Conservation (phyloP, 768 basidiomycete genomes). For the Boletus tomentosulus region DNA sequence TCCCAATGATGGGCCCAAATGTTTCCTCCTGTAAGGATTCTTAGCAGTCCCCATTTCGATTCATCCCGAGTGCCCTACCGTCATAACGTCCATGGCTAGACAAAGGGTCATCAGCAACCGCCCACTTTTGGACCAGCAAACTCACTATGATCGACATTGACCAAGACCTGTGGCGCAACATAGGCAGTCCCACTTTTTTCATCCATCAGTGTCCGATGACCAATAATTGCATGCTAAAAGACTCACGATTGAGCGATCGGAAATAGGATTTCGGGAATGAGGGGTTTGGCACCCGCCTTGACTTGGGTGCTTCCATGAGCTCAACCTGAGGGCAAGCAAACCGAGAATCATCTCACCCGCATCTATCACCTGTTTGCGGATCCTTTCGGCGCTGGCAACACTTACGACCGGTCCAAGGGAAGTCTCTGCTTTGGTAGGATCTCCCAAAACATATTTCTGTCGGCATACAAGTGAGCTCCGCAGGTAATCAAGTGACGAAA, state of each 20-base stretch:
- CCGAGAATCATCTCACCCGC: constrained; percentile 50
- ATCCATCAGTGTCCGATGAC: background rate
- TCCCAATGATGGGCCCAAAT: constrained; percentile 91
- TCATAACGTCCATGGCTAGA: constrained; percentile 91
- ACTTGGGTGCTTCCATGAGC: constrained; percentile 38
- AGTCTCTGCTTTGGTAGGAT: constrained; percentile 69
- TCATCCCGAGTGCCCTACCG: constrained; percentile 38
- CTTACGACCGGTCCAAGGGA: constrained; percentile 94
- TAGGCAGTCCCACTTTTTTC: constrained; percentile 67
- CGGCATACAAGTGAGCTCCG: background rate
- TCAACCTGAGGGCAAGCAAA: background rate
- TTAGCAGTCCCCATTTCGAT: background rate
- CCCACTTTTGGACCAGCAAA: constrained; percentile 11
- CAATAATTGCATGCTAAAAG: background rate
- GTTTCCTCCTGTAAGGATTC: constrained; percentile 62
- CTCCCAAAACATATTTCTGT: constrained; percentile 80
- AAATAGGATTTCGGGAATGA: constrained; percentile 68
- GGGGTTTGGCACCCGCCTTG: constrained; percentile 69
- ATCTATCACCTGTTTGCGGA: constrained; percentile 81
- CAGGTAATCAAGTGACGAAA: background rate
- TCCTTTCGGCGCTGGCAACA: constrained; percentile 76
- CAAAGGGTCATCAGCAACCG: constrained; percentile 1
- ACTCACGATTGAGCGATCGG: constrained; percentile 63
- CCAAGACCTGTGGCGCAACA: constrained; percentile 87
- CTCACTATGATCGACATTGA: constrained; percentile 86